Evolutionary conservation across 2,329 filamentous ascomycete species (phyloP), one percentile per base, ranked within the genome.

Genomic region (Alternaria rosae): DNA sequence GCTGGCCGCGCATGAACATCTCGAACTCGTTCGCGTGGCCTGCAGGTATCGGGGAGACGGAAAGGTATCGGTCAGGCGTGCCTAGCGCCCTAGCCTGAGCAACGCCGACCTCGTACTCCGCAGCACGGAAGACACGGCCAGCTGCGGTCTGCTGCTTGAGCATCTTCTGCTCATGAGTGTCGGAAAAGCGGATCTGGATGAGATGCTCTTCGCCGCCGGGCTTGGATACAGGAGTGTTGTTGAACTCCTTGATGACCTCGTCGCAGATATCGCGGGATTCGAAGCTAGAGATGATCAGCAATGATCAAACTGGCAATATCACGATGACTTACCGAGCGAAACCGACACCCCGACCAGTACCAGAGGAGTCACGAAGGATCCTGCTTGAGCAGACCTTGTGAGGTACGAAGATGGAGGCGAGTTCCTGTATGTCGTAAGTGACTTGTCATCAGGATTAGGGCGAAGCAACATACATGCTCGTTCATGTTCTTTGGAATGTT

Each of bases 91-190:
- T 74, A 71, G 77, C 77, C 61, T 80, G 77, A 54, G 76, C 74
- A 62, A 80, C 79, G 62, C 79, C 79, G 58, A 79, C 76, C 61
- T 83, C 83, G 82, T 98, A 98, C 83, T 98, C 95, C 60, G 95
- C 95, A 61, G 94, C 95, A 62, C 95, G 92, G 82, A 97, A 98
- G 76, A 97, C 93, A 64, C 95, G 93, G 60, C 94, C 92, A 78
- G 97, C 93, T 30, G 95, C 93, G 43, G 94, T 98, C 77, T 97
- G 91, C 67, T 95, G 91, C 86, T 99, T 99, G 70, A 99, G 86
- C 77, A 95, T 89, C 84, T 99, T 99, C 81, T 99, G 95, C 65
- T 94, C 92, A 57, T 95, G 92, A 38, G 95, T 99, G 76, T 99
- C 95, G 66, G 96, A 94, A 79, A 97, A 99, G 68, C 95, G 94